These are phyloP conservation scores for Nyctanthes arbortristis DNA, from an alignment of 257 asterid genomes.

Conservation along the genomic window DNA sequence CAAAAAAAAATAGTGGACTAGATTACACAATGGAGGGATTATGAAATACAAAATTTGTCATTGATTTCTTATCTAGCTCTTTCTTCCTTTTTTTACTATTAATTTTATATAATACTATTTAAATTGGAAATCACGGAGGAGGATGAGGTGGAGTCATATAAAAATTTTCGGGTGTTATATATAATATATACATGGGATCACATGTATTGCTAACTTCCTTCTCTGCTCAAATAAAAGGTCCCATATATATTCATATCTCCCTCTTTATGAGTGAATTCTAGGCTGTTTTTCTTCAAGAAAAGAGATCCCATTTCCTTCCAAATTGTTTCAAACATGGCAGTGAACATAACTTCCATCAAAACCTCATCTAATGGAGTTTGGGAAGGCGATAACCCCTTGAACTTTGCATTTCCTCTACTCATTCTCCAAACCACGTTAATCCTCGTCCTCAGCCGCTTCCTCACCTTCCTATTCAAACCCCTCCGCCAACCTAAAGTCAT, in stretches of 20 bases:
- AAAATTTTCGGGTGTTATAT: too few relatives aligned
- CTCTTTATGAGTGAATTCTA: background rate
- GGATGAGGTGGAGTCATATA: background rate
- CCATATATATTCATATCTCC: background rate
- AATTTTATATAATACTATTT: background rate
- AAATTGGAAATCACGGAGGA: background rate
- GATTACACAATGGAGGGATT: too few relatives aligned
- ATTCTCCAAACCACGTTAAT: constrained; percentile 53
- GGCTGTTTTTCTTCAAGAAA: background rate
- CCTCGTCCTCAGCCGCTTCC: constrained; percentile 41
- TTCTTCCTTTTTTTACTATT: background rate
- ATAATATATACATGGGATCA: constrained; percentile 1
- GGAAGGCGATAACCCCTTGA: constrained; percentile 59
- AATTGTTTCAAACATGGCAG: constrained; percentile 19
- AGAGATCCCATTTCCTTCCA: background rate
- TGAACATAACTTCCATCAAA: constrained; percentile 39
- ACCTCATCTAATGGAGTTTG: constrained; percentile 57
- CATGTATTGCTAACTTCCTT: background rate
- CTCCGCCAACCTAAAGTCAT: constrained; percentile 65
- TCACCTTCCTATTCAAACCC: constrained; percentile 59
- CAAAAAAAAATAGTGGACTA: too few relatives aligned
- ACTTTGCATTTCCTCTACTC: constrained; percentile 56
- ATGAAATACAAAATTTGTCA: too few relatives aligned
- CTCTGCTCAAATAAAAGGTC: background rate
- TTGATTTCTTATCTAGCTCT: background rate